Conservation (phyloP, 257 asterid genomes). For the Echites panduratus region DNA sequence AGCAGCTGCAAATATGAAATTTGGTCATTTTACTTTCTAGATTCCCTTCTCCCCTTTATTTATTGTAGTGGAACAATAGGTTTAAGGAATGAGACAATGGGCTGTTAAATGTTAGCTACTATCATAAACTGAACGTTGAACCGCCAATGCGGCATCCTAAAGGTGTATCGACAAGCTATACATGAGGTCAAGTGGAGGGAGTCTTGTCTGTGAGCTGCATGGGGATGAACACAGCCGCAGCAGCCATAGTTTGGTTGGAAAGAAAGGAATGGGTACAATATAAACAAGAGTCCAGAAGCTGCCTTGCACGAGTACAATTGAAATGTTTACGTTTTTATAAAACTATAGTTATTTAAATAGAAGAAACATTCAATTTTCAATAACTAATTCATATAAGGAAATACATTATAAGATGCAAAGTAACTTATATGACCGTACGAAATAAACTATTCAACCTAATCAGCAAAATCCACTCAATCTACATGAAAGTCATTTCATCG, state of each 20-base stretch:
- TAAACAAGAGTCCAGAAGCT: not conserved
- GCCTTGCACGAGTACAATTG: not conserved
- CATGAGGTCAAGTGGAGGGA: not conserved
- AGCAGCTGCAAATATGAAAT: not conserved
- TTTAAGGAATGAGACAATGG: not conserved
- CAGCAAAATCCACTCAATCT: not conserved
- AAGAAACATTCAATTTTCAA: too few relatives aligned
- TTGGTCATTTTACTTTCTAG: not conserved
- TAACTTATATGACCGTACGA: not conserved
- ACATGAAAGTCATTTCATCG: not conserved
- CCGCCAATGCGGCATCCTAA: not conserved
- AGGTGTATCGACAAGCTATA: not conserved
- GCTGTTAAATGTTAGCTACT: not conserved
- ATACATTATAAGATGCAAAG: too few relatives aligned
- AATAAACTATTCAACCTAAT: not conserved
- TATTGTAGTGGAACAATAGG: not conserved
- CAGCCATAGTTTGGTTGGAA: not conserved
- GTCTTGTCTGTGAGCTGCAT: not conserved
- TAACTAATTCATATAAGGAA: too few relatives aligned
- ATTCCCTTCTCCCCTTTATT: not conserved
- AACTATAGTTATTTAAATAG: too few relatives aligned
- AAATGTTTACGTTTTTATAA: too few relatives aligned
- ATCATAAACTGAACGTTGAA: not conserved
- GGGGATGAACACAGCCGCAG: not conserved
- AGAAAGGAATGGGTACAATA: not conserved